phyloP scores from a whole-genome alignment of 2,329 filamentous ascomycete genomes.

The Magnaporthiopsis rhizophila region DNA sequence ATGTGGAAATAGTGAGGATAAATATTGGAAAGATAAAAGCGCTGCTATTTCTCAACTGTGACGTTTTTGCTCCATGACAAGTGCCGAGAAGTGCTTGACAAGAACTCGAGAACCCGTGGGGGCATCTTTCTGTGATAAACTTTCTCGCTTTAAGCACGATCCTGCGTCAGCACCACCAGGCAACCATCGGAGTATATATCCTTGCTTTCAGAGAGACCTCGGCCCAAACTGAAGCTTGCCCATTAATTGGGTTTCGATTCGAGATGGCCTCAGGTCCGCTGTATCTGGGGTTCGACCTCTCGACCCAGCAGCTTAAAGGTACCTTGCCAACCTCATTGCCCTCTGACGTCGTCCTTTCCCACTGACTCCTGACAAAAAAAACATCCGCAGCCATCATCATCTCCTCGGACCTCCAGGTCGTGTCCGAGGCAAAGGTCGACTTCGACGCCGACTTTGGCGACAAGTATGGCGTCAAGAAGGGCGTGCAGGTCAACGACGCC shows the following conservation, averaged over 20 bases:
- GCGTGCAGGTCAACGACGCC: slow-evolving; percentile 71
- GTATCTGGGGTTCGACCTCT: slow-evolving; percentile 91
- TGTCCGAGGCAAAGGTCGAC: slow-evolving; percentile 83
- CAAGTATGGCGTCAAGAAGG: slow-evolving; percentile 77
- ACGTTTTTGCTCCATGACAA: not conserved
- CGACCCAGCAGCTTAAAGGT: slow-evolving; percentile 95
- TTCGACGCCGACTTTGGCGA: slow-evolving; percentile 75
- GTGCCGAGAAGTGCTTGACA: not conserved
- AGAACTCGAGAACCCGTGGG: not conserved
- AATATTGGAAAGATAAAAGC: not conserved
- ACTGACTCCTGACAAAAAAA: slow-evolving; percentile 6
- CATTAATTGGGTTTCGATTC: not conserved
- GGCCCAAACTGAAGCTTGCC: not conserved
- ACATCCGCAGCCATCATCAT: slow-evolving; percentile 70
- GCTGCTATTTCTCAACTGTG: not conserved
- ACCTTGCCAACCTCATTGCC: not conserved
- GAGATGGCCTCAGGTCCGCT: slow-evolving; percentile 41
- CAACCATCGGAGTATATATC: not conserved
- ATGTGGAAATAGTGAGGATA: not conserved
- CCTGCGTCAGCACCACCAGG: no score
- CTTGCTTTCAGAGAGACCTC: not conserved
- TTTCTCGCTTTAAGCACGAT: not conserved
- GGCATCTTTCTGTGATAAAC: not conserved
- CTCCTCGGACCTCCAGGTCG: slow-evolving; percentile 69
- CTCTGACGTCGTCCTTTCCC: no score